phyloP scores from a whole-genome alignment of 1,284 basidiomycete species.

The Trichosporon coremiiforme region DNA sequence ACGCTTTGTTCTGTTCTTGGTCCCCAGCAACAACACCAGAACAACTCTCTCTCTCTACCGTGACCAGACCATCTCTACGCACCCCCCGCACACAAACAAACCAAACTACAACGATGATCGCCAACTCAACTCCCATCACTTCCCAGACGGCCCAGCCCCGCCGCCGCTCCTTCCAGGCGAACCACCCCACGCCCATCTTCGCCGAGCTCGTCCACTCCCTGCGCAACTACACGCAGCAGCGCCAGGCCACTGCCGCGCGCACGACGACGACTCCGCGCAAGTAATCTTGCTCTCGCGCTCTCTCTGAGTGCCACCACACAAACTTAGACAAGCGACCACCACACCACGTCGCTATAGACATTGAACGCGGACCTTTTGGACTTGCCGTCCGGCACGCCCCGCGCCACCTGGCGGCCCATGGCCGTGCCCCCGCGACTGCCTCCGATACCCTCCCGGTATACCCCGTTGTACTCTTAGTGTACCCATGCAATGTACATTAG shows the following conservation, averaged over 20 bases:
- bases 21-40: not conserved
- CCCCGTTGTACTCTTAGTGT: constrained; percentile 4
- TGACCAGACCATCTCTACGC: not conserved
- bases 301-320: too few relatives aligned
- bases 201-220: constrained; percentile 7
- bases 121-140: not conserved
- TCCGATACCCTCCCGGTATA: not conserved
- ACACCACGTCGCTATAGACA: not conserved
- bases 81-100: not conserved
- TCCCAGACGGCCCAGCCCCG: constrained; percentile 13
- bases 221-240: not conserved
- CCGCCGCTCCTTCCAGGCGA: constrained; percentile 2
- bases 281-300: not conserved
- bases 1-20: not conserved
- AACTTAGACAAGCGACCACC: not conserved
- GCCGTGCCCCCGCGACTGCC: too few relatives aligned
- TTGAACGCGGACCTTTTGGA: not conserved
- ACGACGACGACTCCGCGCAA: not conserved
- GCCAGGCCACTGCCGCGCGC: not conserved
- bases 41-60: not conserved
- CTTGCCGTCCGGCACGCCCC: not conserved
- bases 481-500: constrained; percentile 4
- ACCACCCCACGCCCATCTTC: constrained; percentile 15
- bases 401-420: not conserved
- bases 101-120: not conserved